Conservation (phyloP, 352 stramenopile species). For the Pythium biforme region DNA sequence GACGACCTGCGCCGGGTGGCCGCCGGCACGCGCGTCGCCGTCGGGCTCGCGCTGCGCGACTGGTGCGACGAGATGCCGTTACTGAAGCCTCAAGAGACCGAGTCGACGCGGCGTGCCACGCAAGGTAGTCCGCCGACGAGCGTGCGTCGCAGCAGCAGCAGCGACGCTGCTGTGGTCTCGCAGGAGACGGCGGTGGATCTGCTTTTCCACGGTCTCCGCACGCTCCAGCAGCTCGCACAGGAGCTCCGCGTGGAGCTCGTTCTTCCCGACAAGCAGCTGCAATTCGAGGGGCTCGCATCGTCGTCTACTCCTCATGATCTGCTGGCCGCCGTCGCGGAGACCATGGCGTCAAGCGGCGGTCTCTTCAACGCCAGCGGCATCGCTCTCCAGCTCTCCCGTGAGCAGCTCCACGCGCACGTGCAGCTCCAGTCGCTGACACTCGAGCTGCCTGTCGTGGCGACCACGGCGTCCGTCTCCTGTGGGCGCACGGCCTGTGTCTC, state of each 20-base stretch:
- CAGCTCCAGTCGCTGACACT: slow-evolving; percentile 9
- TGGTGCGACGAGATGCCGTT: slow-evolving; percentile 12
- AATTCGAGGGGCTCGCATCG: neutral
- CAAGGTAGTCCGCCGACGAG: neutral
- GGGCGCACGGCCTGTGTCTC: neutral
- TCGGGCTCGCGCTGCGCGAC: slow-evolving; percentile 4
- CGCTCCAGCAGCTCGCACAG: neutral
- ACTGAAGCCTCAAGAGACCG: neutral
- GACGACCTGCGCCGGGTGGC: neutral
- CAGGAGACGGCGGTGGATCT: slow-evolving; percentile 7
- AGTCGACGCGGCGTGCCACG: neutral
- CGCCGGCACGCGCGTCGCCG: neutral
- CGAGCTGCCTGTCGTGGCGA: neutral
- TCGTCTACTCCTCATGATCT: neutral
- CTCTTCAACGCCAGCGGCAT: slow-evolving; percentile 8
- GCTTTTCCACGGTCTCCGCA: slow-evolving; percentile 4
- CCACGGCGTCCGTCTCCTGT: neutral
- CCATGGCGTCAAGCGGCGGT: neutral
- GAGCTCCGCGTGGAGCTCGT: neutral
- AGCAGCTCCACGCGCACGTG: slow-evolving; percentile 1
- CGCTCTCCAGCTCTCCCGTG: neutral
- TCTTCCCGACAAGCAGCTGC: neutral
- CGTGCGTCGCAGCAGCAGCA: neutral
- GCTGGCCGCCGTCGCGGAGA: neutral
- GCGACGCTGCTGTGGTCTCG: neutral